Evolutionary conservation across 441 rosid species (phyloP).

Genomic region (Populus hybrid): DNA sequence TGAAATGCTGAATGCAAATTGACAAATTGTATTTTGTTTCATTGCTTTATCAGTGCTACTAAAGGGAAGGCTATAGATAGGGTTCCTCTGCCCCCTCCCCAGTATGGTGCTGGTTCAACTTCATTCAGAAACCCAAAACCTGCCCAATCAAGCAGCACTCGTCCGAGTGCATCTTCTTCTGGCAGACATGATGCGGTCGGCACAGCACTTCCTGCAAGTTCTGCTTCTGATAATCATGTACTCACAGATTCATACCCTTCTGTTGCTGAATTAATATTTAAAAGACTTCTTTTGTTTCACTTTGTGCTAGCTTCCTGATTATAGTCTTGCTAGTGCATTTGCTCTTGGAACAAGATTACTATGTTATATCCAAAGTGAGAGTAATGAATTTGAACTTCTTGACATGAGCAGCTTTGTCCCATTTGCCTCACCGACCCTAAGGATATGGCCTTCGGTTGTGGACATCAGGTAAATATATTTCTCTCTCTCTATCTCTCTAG

Average conservation of each 20-base stretch:
- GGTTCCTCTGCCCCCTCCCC: slow-evolving; percentile 87
- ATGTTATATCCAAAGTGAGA: not conserved
- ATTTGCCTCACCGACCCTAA: slow-evolving; percentile 50
- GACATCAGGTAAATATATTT: slow-evolving; percentile 53
- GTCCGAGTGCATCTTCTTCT: slow-evolving; percentile 29
- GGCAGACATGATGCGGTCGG: slow-evolving; percentile 14
- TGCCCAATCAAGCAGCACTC: slow-evolving; percentile 43
- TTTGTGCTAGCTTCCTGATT: not conserved
- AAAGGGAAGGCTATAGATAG: slow-evolving; percentile 56
- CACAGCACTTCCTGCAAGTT: slow-evolving; percentile 35
- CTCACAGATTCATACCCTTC: not conserved
- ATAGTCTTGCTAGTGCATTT: not conserved
- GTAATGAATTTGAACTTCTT: not conserved
- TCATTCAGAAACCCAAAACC: slow-evolving; percentile 47
- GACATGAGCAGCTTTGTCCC: slow-evolving; percentile 52
- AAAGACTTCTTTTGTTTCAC: not conserved
- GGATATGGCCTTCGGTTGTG: slow-evolving; percentile 68
- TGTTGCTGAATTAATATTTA: not conserved
- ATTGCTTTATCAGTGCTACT: slow-evolving; percentile 32
- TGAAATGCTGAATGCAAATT: not conserved
- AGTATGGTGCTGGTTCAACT: slow-evolving; percentile 29
- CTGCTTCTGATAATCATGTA: slow-evolving; percentile 53
- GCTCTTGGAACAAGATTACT: not conserved
- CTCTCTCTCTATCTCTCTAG: not conserved
- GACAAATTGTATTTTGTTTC: slow-evolving; percentile 10